Percentiles rank a stretch among this genome's conserved stretches.
Evolutionary conservation across 768 basidiomycete species (phyloP).

Genomic region (Lentinula detonsa): DNA sequence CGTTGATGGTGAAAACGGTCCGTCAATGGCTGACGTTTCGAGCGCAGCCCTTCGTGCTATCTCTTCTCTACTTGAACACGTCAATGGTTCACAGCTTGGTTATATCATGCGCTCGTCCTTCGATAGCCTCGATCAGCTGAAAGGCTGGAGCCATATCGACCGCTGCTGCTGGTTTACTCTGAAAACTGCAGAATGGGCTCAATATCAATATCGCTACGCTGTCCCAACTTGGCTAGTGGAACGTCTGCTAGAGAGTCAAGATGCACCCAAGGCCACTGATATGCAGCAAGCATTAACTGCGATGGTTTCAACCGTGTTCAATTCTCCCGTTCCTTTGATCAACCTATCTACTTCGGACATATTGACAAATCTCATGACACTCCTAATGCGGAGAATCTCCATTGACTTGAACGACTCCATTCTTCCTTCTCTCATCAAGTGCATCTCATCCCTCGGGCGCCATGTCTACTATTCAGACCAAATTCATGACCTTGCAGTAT

Average conservation of each 20-base stretch:
- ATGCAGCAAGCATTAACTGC: constrained; percentile 59
- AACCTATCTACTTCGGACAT: constrained; percentile 91
- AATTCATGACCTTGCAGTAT: constrained; percentile 80
- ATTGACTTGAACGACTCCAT: constrained; percentile 59
- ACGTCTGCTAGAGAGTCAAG: constrained; percentile 59
- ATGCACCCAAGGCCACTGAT: constrained; percentile 35
- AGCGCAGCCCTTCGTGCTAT: constrained; percentile 68
- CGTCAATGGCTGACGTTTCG: constrained; percentile 66
- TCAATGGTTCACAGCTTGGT: constrained; percentile 70
- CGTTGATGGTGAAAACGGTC: constrained; percentile 83
- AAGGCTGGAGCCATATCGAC: constrained; percentile 60
- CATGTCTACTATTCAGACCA: constrained; percentile 97
- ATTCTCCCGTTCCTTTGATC: constrained; percentile 73
- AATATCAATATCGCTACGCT: constrained; percentile 90
- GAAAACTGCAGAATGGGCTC: constrained; percentile 79
- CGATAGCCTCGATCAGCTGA: constrained; percentile 54
- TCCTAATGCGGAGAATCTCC: constrained; percentile 66
- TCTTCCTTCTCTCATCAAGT: constrained; percentile 62
- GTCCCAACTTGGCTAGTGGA: constrained; percentile 84
- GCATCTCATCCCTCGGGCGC: constrained; percentile 78
- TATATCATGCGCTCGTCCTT: constrained; percentile 69
- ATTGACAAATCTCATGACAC: constrained; percentile 66
- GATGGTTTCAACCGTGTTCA: constrained; percentile 84
- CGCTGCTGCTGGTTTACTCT: constrained; percentile 82
- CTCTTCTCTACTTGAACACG: constrained; percentile 66